These are phyloP conservation scores for Podochytrium sp. DNA, from an alignment of 192 early-diverging fungal species.

Conservation along the genomic window DNA sequence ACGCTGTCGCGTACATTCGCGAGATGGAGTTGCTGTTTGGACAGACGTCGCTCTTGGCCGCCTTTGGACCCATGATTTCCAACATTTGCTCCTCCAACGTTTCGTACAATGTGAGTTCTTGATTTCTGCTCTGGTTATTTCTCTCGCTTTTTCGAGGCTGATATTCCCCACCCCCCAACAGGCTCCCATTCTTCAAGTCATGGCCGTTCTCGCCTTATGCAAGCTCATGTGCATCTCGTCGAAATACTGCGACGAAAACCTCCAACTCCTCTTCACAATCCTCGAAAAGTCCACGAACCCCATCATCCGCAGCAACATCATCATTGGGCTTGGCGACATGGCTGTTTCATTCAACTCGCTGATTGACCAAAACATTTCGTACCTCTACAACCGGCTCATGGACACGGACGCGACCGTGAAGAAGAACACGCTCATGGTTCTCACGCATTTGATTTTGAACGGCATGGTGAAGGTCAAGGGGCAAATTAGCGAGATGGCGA, in stretches of 20 bases:
- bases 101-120: constrained; percentile 73
- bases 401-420: constrained; percentile 84
- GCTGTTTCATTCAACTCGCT: constrained; percentile 95
- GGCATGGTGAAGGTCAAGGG: constrained; percentile 99
- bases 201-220: constrained; percentile 83
- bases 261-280: constrained; percentile 89
- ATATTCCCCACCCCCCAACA: too few relatives aligned
- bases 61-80: constrained; percentile 81
- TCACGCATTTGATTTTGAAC: constrained; percentile 96
- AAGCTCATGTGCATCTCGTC: constrained; percentile 98
- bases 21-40: constrained; percentile 92
- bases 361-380: constrained; percentile 95
- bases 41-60: constrained; percentile 70
- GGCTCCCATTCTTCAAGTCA: constrained; percentile 86
- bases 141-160: too few relatives aligned
- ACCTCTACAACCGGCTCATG: constrained; percentile 87
- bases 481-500: constrained; percentile 97
- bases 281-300: constrained; percentile 83
- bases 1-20: constrained; percentile 82
- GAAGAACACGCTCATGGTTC: constrained; percentile 98
- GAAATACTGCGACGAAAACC: constrained; percentile 90
- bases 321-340: constrained; percentile 98
- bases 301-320: constrained; percentile 89
- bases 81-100: constrained; percentile 83
- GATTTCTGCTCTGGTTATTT: too few relatives aligned